Evolutionary conservation across 2,329 filamentous ascomycete species (phyloP).

Genomic region (Talaromyces sp.): DNA sequence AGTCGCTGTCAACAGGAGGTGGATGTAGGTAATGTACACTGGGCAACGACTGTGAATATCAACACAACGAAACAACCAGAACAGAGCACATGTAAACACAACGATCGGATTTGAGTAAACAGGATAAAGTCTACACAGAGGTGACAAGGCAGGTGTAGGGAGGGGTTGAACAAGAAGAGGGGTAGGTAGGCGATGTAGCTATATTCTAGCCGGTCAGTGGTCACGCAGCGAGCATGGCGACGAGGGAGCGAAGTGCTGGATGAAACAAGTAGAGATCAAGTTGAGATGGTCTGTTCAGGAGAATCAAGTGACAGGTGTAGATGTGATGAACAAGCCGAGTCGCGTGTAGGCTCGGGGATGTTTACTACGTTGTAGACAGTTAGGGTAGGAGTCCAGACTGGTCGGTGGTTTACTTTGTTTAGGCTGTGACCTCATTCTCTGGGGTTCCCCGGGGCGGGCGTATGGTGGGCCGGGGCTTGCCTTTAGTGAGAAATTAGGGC

Average conservation of each 20-base stretch:
- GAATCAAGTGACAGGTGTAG: not conserved
- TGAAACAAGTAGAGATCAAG: not conserved
- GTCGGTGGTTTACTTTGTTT: not conserved
- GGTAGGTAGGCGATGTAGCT: conserved; percentile 8
- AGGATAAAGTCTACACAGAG: not conserved
- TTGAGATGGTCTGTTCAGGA: not conserved
- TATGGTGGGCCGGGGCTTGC: not conserved
- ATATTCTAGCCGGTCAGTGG: not conserved
- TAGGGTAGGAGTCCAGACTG: not conserved
- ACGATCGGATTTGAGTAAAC: not conserved
- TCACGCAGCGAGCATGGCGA: not conserved
- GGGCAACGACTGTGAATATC: not conserved
- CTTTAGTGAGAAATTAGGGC: not conserved
- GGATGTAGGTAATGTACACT: not conserved
- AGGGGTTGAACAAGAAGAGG: conserved; percentile 4
- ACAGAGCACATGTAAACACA: not conserved
- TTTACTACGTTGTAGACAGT: not conserved
- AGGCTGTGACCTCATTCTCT: not conserved
- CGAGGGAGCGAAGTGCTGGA: not conserved
- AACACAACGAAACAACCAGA: not conserved
- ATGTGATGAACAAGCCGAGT: not conserved
- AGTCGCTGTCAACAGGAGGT: not conserved
- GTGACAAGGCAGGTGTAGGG: not conserved
- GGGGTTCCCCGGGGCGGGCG: not conserved
- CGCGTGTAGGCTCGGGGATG: not conserved